A percentile compares a stretch with the other conserved stretches of the same genome.
Evolutionary conservation across 1,284 basidiomycete genomes (phyloP).

Genomic region (Xerocomus subilludens): DNA sequence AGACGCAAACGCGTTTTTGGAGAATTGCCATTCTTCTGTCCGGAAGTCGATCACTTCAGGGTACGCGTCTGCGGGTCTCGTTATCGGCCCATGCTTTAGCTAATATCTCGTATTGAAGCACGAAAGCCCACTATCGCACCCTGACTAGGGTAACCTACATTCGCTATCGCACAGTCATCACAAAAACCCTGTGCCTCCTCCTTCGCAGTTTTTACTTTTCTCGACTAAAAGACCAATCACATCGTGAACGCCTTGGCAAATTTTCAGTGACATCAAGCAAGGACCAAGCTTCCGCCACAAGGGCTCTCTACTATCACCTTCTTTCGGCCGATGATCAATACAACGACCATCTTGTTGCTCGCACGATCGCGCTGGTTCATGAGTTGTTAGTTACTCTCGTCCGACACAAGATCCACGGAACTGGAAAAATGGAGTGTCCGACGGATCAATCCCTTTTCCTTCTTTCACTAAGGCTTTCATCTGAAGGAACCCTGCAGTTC

Average conservation of each 20-base stretch:
- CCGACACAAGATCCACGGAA: slow-evolving; percentile 12
- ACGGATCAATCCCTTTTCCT: slow-evolving; percentile 10
- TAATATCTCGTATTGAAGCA: background rate
- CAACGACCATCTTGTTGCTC: background rate
- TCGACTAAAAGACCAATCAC: slow-evolving; percentile 5
- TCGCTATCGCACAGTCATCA: background rate
- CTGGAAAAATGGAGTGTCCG: slow-evolving; percentile 21
- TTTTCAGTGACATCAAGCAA: slow-evolving; percentile 3
- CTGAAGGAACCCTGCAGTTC: slow-evolving; percentile 8
- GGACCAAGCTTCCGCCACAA: background rate
- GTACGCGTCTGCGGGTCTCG: background rate
- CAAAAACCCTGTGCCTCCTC: slow-evolving; percentile 15
- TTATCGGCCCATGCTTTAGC: too few relatives aligned
- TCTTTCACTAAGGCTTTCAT: background rate
- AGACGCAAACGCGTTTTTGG: slow-evolving; percentile 24
- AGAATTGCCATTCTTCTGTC: slow-evolving; percentile 20
- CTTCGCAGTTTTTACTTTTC: slow-evolving; percentile 11
- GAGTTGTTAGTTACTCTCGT: slow-evolving; percentile 13
- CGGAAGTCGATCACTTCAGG: slow-evolving; percentile 11
- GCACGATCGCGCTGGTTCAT: background rate
- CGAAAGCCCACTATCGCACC: slow-evolving; percentile 14
- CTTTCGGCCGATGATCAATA: background rate
- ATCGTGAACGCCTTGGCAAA: background rate
- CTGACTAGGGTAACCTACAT: background rate
- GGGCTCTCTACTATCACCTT: background rate